These are phyloP conservation scores for Polychytrium aggregatum DNA, from an alignment of 192 early-diverging fungal genomes.

Conservation along the genomic window DNA sequence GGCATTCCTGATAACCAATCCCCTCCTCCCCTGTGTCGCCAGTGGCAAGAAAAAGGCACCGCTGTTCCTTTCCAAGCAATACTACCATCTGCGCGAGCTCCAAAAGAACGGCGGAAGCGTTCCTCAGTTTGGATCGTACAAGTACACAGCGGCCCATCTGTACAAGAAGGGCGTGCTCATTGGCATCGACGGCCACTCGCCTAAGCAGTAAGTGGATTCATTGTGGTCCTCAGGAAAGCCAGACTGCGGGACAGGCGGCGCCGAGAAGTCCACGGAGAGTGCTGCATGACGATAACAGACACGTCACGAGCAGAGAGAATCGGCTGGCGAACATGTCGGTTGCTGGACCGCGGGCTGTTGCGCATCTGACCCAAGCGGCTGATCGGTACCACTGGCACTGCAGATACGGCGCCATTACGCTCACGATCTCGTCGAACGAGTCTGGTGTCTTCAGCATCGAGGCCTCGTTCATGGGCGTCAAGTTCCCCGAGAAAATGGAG, in stretches of 20 bases:
- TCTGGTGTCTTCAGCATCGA: conserved; percentile 84
- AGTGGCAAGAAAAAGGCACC: conserved; percentile 57
- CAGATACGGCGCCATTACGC: conserved; percentile 70
- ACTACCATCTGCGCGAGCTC: conserved; percentile 82
- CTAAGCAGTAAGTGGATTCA: conserved; percentile 58
- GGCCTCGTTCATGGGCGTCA: conserved; percentile 60
- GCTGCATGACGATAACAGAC: too few species aligned
- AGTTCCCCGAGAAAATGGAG: conserved; percentile 55
- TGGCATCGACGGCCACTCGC: conserved; percentile 67
- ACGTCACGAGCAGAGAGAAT: neutral
- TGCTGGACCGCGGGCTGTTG: too few species aligned
- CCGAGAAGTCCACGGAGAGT: too few species aligned
- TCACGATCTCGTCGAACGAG: conserved; percentile 88
- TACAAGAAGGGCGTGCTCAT: conserved; percentile 88
- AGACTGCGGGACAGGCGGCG: too few species aligned
- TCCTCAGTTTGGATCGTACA: conserved; percentile 94
- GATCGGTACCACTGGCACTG: too few species aligned
- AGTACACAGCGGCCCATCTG: conserved; percentile 90
- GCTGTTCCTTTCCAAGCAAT: conserved; percentile 89
- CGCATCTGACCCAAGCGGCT: too few species aligned
- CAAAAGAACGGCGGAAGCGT: conserved; percentile 73
- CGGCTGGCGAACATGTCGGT: neutral
- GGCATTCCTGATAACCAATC: conserved; percentile 27
- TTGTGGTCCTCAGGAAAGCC: too few species aligned
- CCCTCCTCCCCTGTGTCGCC: too few species aligned